Evolutionary conservation across 257 asterid genomes (phyloP).

Genomic region (Lithospermum erythrorhizon): DNA sequence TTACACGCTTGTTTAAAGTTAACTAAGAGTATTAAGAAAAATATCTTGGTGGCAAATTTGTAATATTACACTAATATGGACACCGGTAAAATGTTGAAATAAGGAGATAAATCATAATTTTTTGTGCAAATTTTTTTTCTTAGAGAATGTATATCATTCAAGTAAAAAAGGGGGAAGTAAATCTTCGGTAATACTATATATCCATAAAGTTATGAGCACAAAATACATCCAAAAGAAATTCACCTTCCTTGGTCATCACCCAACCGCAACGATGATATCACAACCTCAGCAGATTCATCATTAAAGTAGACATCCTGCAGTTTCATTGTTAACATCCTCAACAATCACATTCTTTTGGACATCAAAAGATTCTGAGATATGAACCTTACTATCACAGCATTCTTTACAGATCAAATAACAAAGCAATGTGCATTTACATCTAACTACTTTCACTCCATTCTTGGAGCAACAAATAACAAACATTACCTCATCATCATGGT

Average conservation of each 20-base stretch:
- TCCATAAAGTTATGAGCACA: background rate
- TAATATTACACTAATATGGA: too few relatives aligned
- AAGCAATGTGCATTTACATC: background rate
- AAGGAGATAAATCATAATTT: too few relatives aligned
- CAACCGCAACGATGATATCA: background rate
- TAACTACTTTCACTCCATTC: background rate
- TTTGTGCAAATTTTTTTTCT: too few relatives aligned
- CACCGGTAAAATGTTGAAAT: too few relatives aligned
- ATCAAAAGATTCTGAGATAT: background rate
- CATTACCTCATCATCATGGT: conserved; percentile 85
- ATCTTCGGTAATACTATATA: background rate
- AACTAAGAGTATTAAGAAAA: background rate
- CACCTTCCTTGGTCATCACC: background rate
- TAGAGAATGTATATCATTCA: background rate
- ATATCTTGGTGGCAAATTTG: background rate
- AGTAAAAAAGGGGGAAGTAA: background rate
- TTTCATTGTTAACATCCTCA: background rate
- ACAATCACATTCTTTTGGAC: background rate
- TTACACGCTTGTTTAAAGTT: too few relatives aligned
- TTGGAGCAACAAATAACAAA: background rate
- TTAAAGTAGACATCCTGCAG: background rate
- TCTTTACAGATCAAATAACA: background rate
- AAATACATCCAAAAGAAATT: background rate
- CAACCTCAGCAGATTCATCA: background rate
- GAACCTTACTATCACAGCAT: background rate